Evolutionary conservation across 2,329 filamentous ascomycete species (phyloP), one percentile per base, ranked within the genome.

Genomic region (Geosmithia morbida): DNA sequence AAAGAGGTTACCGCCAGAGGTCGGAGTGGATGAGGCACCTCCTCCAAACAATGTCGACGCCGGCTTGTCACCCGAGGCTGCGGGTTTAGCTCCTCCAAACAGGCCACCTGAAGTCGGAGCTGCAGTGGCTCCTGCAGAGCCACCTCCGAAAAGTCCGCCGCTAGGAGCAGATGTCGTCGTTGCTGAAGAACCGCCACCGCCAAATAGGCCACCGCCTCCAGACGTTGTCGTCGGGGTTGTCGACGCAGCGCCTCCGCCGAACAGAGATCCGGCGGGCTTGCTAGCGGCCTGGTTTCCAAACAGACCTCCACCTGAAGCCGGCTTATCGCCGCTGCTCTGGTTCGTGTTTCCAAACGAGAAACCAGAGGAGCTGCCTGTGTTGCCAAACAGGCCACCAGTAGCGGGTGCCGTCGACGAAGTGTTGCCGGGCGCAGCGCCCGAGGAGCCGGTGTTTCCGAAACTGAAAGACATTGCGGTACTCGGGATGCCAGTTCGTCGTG

Each of bases 371-470:
- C 39, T 22, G 18, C 42, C 41, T 13, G 40, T 48, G 45, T 33
- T 45, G 43, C 67, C 68, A 54, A 74, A 73, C 8, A 72, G 53
- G 18, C 59, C 55, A 14, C 63, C 63, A 6, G 63, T 55, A 45
- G 70, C 63, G 18, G 64, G 66, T 48, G 67, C 64, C 55, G 64
- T 59, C 19, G 57, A 60, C 10, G 59, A 60, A 7, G 60, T 50
- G 48, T 56, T 63, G 51, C 56, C 56, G 46, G 56, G 51, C 17
- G 60, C 52, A 45, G 58, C 61, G 53, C 57, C 52, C 51, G 62
- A 63, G 37, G 61, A 58, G 60, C 55, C 52, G 49, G 56, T 50
- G 48, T 57, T 53, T 51, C 60, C 58, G 54, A 70, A 68, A 49
- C 33, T 62, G 59, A 69, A 68, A 39, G 63, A 57, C 66, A 69